These are phyloP conservation scores for Talaromyces ruber DNA, from an alignment of 495 filamentous ascomycete genomes.

Conservation along the genomic window DNA sequence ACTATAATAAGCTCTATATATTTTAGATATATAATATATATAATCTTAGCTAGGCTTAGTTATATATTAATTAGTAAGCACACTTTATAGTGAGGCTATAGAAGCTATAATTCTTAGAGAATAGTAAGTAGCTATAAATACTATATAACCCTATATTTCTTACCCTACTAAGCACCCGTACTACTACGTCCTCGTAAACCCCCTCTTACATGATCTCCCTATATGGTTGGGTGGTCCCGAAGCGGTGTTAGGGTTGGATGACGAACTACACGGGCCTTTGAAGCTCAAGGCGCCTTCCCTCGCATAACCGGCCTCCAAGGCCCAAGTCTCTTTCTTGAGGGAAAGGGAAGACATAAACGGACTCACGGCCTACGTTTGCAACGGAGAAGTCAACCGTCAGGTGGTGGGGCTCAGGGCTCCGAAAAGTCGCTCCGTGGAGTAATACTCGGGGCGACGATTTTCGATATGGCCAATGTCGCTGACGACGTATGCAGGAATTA, in stretches of 20 bases:
- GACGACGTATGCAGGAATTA: constrained; percentile 23
- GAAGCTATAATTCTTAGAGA: too few species aligned
- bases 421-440: constrained; percentile 15
- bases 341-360: constrained; percentile 24
- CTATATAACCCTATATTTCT: too few species aligned
- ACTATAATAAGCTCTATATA: too few species aligned
- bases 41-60: too few species aligned
- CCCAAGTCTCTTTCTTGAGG: constrained; percentile 35
- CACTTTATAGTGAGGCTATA: too few species aligned
- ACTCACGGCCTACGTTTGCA: constrained; percentile 15
- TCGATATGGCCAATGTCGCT: constrained; percentile 7
- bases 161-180: too few species aligned
- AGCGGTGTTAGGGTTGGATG: neutral
- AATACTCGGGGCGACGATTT: constrained; percentile 18
- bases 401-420: constrained; percentile 8
- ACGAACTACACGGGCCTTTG: neutral
- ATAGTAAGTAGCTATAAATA: too few species aligned
- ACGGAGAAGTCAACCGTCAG: constrained; percentile 9
- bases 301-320: constrained; percentile 20
- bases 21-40: too few species aligned
- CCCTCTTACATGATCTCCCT: neutral
- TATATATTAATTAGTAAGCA: too few species aligned
- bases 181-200: too few species aligned
- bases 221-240: neutral
- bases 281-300: constrained; percentile 13